Percentiles rank a stretch among this genome's conserved stretches.
Conservation (phyloP, 2,329 filamentous ascomycete genomes). For the Arachnopeziza araneosa region DNA sequence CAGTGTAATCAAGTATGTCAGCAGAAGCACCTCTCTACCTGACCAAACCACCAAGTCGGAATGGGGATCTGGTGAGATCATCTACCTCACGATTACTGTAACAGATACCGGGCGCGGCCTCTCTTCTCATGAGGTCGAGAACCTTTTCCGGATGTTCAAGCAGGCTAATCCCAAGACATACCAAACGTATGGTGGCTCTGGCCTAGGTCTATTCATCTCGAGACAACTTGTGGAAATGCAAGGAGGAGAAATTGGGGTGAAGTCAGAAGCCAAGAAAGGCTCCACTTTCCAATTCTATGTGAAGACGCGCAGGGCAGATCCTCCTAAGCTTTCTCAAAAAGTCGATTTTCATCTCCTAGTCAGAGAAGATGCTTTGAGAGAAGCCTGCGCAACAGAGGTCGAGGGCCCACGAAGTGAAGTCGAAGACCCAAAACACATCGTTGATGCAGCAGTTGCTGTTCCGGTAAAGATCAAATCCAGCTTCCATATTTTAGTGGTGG, state of each 20-base stretch:
- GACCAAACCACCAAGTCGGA: conserved; percentile 12
- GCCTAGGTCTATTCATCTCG: conserved; percentile 72
- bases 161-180: conserved; percentile 73
- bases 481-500: conserved; percentile 44
- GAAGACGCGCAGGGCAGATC: conserved; percentile 42
- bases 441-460: background rate
- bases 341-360: conserved; percentile 14
- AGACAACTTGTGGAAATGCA: conserved; percentile 71
- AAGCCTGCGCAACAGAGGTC: conserved; percentile 12
- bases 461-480: background rate
- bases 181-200: conserved; percentile 68
- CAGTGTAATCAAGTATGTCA: conserved; percentile 11
- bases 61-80: conserved; percentile 35
- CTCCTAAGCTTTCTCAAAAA: conserved; percentile 20
- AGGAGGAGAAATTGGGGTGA: conserved; percentile 71
- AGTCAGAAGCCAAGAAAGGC: conserved; percentile 58
- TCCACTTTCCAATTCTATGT: conserved; percentile 69
- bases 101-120: conserved; percentile 71
- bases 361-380: conserved; percentile 11
- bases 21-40: conserved; percentile 1
- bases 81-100: conserved; percentile 70
- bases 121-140: conserved; percentile 61
- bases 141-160: conserved; percentile 73
- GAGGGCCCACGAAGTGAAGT: conserved; percentile 2
- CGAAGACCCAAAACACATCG: background rate